Conservation (phyloP, 116 monocot genomes). For the Dioscorea cayenensis region DNA sequence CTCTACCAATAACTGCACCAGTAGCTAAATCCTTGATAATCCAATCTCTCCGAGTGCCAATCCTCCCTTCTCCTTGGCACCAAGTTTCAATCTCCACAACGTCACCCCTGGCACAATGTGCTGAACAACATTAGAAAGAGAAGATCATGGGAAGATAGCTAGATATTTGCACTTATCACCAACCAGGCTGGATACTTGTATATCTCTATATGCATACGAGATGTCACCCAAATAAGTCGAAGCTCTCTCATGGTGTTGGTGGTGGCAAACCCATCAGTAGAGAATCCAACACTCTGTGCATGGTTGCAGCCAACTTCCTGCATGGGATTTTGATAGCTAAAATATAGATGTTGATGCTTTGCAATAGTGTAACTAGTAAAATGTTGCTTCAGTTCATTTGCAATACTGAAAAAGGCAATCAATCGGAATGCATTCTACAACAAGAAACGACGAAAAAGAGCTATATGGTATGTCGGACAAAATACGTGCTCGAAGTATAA, state of each 20-base stretch:
- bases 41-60: conserved; percentile 94
- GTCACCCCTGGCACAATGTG: conserved; percentile 63
- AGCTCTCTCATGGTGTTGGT: conserved; percentile 88
- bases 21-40: conserved; percentile 87
- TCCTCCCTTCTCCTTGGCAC: conserved; percentile 94
- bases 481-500: no score
- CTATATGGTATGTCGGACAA: no score
- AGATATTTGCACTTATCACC: not conserved
- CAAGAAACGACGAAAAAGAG: no score
- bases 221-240: conserved; percentile 95
- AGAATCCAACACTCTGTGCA: conserved; percentile 95
- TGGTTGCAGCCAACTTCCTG: conserved; percentile 99
- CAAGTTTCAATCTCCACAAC: conserved; percentile 98
- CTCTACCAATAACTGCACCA: conserved; percentile 88
- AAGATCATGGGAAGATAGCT: not conserved
- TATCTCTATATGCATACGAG: conserved; percentile 99
- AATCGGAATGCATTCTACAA: no score
- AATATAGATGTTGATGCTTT: not conserved
- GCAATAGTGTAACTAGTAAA: not conserved
- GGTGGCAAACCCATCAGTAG: conserved; percentile 96
- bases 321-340: not conserved
- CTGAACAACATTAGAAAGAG: not conserved
- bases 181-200: conserved; percentile 97
- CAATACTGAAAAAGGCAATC: no score
- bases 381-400: not conserved